Percentiles rank a stretch among this genome's conserved stretches.
phyloP scores from a whole-genome alignment of 352 stramenopile genomes.

The Phytophthora brassicae region DNA sequence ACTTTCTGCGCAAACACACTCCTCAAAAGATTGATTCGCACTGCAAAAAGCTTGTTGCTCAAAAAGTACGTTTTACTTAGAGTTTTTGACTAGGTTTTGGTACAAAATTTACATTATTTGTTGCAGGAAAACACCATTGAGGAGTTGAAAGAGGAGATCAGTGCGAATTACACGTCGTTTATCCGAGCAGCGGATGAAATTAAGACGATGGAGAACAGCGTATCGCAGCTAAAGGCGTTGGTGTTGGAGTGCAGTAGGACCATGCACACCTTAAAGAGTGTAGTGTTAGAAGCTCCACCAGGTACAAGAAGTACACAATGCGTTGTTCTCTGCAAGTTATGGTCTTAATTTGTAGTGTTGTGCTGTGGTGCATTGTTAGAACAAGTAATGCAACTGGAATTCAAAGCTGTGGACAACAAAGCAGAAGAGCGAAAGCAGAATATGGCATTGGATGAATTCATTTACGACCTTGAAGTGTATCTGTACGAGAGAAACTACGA shows the following conservation, averaged over 20 bases:
- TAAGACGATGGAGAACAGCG: slow-evolving; percentile 85
- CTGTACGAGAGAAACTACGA: slow-evolving; percentile 70
- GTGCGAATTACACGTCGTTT: slow-evolving; percentile 80
- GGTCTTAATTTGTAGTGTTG: background rate
- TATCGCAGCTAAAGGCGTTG: slow-evolving; percentile 75
- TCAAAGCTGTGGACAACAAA: slow-evolving; percentile 52
- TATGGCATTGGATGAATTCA: slow-evolving; percentile 56
- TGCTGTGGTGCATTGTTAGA: slow-evolving; percentile 26
- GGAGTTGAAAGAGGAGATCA: slow-evolving; percentile 83
- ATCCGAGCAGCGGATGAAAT: slow-evolving; percentile 73
- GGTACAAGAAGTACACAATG: slow-evolving; percentile 21
- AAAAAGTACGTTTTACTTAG: slow-evolving; percentile 55
- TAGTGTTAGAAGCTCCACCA: slow-evolving; percentile 47
- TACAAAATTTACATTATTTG: background rate
- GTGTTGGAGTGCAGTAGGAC: slow-evolving; percentile 78
- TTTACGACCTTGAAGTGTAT: slow-evolving; percentile 67
- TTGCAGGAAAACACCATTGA: slow-evolving; percentile 79
- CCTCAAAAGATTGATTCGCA: slow-evolving; percentile 77
- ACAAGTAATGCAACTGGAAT: slow-evolving; percentile 36
- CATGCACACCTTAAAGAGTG: slow-evolving; percentile 53
- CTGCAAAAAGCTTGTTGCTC: slow-evolving; percentile 68
- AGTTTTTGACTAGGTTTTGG: background rate
- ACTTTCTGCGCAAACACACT: slow-evolving; percentile 76
- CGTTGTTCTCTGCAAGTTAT: background rate
- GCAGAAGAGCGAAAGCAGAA: slow-evolving; percentile 49